These are phyloP conservation scores for Annulohypoxylon moriforme DNA, from an alignment of 495 filamentous ascomycete genomes.

Conservation along the genomic window DNA sequence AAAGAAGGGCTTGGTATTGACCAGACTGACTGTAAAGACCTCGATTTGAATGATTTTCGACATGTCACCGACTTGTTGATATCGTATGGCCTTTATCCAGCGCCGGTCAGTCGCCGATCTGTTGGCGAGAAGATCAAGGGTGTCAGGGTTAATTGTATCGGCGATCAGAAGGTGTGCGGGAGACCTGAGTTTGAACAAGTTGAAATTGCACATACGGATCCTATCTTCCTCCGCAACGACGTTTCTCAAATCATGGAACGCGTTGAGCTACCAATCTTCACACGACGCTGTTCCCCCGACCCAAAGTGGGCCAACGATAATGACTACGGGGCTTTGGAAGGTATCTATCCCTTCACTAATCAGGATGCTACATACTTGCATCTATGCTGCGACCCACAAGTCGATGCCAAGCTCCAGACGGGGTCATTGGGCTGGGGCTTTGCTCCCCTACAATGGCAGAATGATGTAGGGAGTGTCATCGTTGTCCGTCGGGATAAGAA, in stretches of 20 bases:
- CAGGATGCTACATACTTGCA: constrained; percentile 37
- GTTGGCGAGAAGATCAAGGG: constrained; percentile 29
- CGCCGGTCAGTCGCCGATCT: background rate
- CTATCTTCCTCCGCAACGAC: constrained; percentile 24
- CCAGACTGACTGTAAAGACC: constrained; percentile 29
- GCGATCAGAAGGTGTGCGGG: constrained; percentile 42
- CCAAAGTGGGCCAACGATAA: constrained; percentile 20
- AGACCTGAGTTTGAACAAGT: constrained; percentile 46
- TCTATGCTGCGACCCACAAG: constrained; percentile 28
- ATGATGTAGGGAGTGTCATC: constrained; percentile 24
- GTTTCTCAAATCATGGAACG: constrained; percentile 31
- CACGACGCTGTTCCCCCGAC: constrained; percentile 1
- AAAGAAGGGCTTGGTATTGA: constrained; percentile 22
- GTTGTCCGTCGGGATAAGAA: constrained; percentile 39
- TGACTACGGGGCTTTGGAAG: constrained; percentile 12
- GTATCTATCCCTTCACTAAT: constrained; percentile 16
- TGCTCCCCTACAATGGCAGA: constrained; percentile 27
- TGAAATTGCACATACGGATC: constrained; percentile 32
- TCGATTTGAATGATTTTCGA: constrained; percentile 50
- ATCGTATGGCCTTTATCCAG: constrained; percentile 19
- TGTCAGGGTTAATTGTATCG: constrained; percentile 51
- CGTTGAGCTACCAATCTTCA: constrained; percentile 29
- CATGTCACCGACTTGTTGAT: constrained; percentile 47
- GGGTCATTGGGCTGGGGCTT: constrained; percentile 10
- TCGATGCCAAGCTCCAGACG: background rate